Evolutionary conservation across 2,329 filamentous ascomycete species (phyloP), one percentile per base, ranked within the genome.

Genomic region (Fusarium drepaniforme): DNA sequence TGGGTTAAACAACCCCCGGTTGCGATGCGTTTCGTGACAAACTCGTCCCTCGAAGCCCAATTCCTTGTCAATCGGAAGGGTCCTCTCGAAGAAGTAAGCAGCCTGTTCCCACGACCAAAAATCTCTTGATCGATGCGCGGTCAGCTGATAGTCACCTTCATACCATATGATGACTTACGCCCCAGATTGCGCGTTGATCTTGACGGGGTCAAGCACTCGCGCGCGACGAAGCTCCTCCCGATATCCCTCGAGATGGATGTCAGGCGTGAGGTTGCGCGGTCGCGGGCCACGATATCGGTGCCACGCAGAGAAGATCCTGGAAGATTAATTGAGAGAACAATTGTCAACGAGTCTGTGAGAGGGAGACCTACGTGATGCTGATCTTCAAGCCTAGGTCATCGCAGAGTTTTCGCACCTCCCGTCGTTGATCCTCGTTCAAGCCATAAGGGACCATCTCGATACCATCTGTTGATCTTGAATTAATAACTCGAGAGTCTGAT

Each of bases 181-280:
- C 6, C 68, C 68, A n/a, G 68, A 71, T 11, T 71, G 65, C 11
- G 68, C 60, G 51, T 71, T 71, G 12, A 71, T 68, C 46, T 59
- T 68, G n/a, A 56, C 59, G 2, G 65, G 68, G 16, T 56, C 25
- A 12, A 71, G 30, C 8, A 49, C 53, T 4, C 37, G 61, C 3
- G 68, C 68, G 23, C 56, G 44, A 6, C 57, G 51, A 35, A 71
- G 68, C 37, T 64, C 59, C n/a, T 68, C 46, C 9, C 46, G 16
- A 21, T 71, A 71, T 5, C 40, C 33, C 4, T 37, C 28, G 23
- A 71, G 59, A 21, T 71, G 68, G 6, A 64, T 8, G 16, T 68
- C 60, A 8, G 57, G 67, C 7, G 15, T 40, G 15, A 59, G 56
- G 56, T 38, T 38, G 13, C 56, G 56, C 3, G 56, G 56, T 40